Base-by-base conservation (phyloP, 371 early-diverging fungal species). In the Syncephalastrum sp. region DNA sequence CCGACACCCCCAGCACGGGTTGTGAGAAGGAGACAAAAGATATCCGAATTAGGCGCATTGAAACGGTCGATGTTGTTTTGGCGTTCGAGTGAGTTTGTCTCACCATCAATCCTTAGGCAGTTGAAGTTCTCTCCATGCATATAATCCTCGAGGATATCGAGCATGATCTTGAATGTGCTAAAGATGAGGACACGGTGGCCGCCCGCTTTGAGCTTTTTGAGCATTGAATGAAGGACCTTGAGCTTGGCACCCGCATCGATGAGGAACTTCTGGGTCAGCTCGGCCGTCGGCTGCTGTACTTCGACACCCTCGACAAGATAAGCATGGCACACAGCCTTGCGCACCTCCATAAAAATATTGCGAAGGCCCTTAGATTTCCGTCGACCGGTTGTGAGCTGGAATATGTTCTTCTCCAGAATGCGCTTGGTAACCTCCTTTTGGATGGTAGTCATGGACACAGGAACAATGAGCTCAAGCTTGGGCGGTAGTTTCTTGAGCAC, bases 1-100 rank as follows among this genome's bases (percentile, higher is more conserved):
- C 99, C 99, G 0, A 93, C 86, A 42, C 98, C 98, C 51, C 98
- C 98, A 13, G 95, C 95, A 16, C 96, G 85, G 0, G 95, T 95
- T 21, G 89, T 86, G 15, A 93, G 61, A 46, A 96, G 61, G 63
- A 95, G 95, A 5, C 92, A 89, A 65, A 92, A 91, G 3, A 83
- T 64, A 33, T 88, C 76, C 3, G 89, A 88, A 29, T 82, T 79
- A 1, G 85, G 86, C 0, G 83, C 83, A 58, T 93, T 94, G 64
- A 92, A 99, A 47, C 78, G 68, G 65, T 94, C 91, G 45, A 98
- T 92, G 17, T 76, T 70, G 5, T 79, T 73, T 59, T 94, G 94
- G 25, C 97, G 83, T 2, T 79, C 64, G 2, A 67, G 71, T 24
- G 81, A 81, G 6, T 85, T 66, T 13, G 84, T 86, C 5, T 77